Evolutionary conservation across 768 basidiomycete genomes (phyloP).

Genomic region (Mycena vitilis): DNA sequence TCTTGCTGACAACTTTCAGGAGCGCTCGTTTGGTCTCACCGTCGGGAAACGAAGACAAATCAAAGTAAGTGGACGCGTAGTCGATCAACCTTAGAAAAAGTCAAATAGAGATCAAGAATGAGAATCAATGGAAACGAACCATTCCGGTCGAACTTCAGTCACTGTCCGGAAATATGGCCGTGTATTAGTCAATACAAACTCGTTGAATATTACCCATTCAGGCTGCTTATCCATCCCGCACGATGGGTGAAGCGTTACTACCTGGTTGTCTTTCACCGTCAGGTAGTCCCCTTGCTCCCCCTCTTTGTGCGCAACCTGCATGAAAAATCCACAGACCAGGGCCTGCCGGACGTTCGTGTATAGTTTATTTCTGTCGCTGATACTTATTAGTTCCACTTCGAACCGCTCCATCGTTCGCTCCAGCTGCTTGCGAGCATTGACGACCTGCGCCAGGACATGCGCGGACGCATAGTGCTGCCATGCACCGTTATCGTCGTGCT

Average conservation of each 20-base stretch:
- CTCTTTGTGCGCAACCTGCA: conserved; percentile 96
- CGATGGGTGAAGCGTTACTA: conserved; percentile 33
- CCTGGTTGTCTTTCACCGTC: conserved; percentile 96
- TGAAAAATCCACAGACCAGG: conserved; percentile 94
- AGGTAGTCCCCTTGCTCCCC: conserved; percentile 88
- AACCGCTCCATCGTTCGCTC: conserved; percentile 91
- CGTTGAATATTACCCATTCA: not conserved
- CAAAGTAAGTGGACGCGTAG: conserved; percentile 74
- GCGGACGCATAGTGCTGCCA: conserved; percentile 89
- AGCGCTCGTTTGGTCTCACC: conserved; percentile 79
- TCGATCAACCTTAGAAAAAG: conserved; percentile 66
- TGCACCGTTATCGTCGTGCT: conserved; percentile 85
- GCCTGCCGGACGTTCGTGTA: conserved; percentile 82
- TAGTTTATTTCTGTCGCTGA: conserved; percentile 74
- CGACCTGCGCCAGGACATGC: conserved; percentile 87
- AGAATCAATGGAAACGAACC: conserved; percentile 34
- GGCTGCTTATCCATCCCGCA: not conserved
- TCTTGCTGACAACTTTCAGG: conserved; percentile 65
- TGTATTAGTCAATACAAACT: not conserved
- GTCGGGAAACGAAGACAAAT: conserved; percentile 69
- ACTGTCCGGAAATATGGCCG: not conserved
- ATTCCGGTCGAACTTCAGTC: not conserved
- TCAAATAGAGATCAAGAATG: conserved; percentile 11
- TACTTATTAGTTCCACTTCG: conserved; percentile 80
- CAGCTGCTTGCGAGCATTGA: conserved; percentile 91